Base-by-base conservation (phyloP, 306 rosid genomes). In the Trifolium pratense region DNA sequence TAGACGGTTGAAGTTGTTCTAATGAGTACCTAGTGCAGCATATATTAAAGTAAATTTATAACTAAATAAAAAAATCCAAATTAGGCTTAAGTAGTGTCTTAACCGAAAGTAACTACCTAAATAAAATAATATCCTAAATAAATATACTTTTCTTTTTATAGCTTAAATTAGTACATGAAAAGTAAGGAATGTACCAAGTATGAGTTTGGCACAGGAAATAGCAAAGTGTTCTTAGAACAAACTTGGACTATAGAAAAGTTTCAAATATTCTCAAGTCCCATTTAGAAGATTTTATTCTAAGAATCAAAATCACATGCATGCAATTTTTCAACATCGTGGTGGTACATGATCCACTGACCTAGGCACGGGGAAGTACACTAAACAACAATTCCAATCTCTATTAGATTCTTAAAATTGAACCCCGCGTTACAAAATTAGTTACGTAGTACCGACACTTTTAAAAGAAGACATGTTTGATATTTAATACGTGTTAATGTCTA, bases 261-360 rank as follows among this genome's bases (percentile, higher is more conserved):
- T 58, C 53, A 67, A 85, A 83, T 71, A 78, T 81, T 74, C 36
- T 46, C 31, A 31, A 87, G 89, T 75, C 89, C 76, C 73, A 23
- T 21, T 46, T 9, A 17, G 68, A 83, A 85, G 86, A 87, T 85
- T 81, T 84, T 62, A 73, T 86, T 55, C 91, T 69, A 72, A 32
- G 74, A 74, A 60, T 79, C 77, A 7, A 34, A 76, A 69, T 71
- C 55, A 36, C 39, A 36, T 36, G 39, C 39, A 68, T 78, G 77
- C 75, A 68, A 74, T 59, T 29, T 69, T 36, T 74, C 52, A 53
- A 61, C 64, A 18, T 53, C 76, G 69, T 45, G 73, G 76, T 70
- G 49, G 73, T 71, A 73, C 72, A 65, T 15, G 23, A 58, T 79
- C 82, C 80, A 79, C 34, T 56, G 80, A 73, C 82, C 48, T 14